Conservation (phyloP, 495 filamentous ascomycete species). For the Clohesyomyces aquaticus region DNA sequence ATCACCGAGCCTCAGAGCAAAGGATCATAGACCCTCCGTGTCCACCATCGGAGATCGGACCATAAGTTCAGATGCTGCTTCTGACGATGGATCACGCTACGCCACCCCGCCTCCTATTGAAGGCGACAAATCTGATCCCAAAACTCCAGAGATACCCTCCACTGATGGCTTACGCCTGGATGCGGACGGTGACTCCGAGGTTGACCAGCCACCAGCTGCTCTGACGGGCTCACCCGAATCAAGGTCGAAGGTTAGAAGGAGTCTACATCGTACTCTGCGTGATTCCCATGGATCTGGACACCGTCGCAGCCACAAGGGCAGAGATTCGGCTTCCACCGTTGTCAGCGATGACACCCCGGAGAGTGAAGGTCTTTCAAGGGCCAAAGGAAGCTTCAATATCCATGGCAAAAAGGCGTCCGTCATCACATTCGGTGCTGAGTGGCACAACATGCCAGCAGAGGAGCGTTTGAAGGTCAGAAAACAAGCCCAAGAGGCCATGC, state of each 20-base stretch:
- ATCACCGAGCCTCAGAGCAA: slow-evolving; percentile 32
- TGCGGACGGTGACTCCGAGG: slow-evolving; percentile 44
- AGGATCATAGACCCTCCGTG: slow-evolving; percentile 34
- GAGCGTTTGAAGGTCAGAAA: slow-evolving; percentile 36
- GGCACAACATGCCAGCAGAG: slow-evolving; percentile 66
- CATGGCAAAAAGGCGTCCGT: slow-evolving; percentile 98
- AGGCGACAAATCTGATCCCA: slow-evolving; percentile 10
- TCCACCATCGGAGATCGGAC: slow-evolving; percentile 26
- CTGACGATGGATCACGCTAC: slow-evolving; percentile 30
- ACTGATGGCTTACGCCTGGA: slow-evolving; percentile 50
- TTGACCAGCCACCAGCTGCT: slow-evolving; percentile 34
- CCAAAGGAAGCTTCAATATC: slow-evolving; percentile 86
- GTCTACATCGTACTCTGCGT: slow-evolving; percentile 90
- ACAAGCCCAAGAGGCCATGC: slow-evolving; percentile 36
- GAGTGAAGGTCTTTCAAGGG: slow-evolving; percentile 71
- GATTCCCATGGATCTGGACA: slow-evolving; percentile 62
- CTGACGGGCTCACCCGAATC: slow-evolving; percentile 36
- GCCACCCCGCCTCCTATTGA: slow-evolving; percentile 34
- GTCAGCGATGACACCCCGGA: slow-evolving; percentile 64
- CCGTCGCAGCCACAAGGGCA: slow-evolving; percentile 71
- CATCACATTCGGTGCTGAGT: slow-evolving; percentile 89
- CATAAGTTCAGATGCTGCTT: slow-evolving; percentile 30
- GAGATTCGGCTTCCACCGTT: slow-evolving; percentile 68
- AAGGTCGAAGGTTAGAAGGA: slow-evolving; percentile 72
- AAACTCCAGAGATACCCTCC: slow-evolving; percentile 16